Base-by-base conservation (phyloP, 805 yeast genomes). In the Candida orba region DNA sequence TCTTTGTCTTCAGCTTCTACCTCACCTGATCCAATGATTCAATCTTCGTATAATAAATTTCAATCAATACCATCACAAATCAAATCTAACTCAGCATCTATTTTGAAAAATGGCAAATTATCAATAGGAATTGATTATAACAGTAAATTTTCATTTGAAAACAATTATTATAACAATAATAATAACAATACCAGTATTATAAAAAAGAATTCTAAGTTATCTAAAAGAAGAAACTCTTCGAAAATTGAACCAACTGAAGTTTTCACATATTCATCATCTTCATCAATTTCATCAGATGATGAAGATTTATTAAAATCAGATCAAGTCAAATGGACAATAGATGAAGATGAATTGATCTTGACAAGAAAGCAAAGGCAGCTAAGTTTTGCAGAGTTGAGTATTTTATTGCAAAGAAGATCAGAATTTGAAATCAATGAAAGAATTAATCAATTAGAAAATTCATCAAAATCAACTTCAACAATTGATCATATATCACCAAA, bases 361-460 rank as follows among this genome's bases (percentile, higher is more conserved):
- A 69, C 75, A 46, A 67, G 84, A 41, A 63, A 76, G 9, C 65
- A 74, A 40, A 66, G 79, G 50, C 82, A 81, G 43, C 64, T 88
- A 34, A 74, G 83, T 30, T 71, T 83, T 54, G 83, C 81, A 15
- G 96, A 88, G 62, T 66, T 88, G 33, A 73, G 83, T 14, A 80
- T 87, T 30, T 63, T 88, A 41, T 66, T 88, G 36, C 91, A 93
- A 14, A 74, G 73, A 45, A 75, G 87, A 50, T 71, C 93, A 0
- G 89, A 84, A 57, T 69, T 69, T n/a, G 93, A 86, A 52, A 88
- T 88, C 36, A 71, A 76, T 69, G 62, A 73, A 33, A 69, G 93
- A 48, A 75, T 84, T 20, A 75, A 69, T 39, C 63, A 69, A 40
- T 57, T 79, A 34, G 71, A 67, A 17, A 35, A 37, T 8, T 37